Conservation (phyloP, 106 monocot species). For the Alisma plantagoaquatica region DNA sequence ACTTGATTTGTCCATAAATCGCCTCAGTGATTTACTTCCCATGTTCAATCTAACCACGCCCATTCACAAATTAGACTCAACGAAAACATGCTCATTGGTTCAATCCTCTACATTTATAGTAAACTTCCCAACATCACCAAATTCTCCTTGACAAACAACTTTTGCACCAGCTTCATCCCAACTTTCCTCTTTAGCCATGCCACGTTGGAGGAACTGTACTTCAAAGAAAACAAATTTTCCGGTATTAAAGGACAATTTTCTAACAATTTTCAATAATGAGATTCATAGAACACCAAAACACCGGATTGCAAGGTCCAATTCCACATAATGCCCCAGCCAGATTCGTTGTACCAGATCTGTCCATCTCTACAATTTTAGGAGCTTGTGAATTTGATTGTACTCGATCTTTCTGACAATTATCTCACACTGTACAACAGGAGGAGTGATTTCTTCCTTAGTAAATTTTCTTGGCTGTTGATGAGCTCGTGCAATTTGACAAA, state of each 20-base stretch:
- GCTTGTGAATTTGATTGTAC: conserved; percentile 28
- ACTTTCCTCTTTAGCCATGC: conserved; percentile 31
- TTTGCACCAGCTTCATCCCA: conserved; percentile 26
- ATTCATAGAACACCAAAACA: conserved; percentile 30
- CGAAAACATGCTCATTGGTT: no score
- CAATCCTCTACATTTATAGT: no score
- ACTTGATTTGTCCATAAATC: no score
- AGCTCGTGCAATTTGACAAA: conserved; percentile 39
- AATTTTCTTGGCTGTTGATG: conserved; percentile 22
- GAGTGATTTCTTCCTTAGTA: conserved; percentile 15
- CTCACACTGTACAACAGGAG: conserved; percentile 16
- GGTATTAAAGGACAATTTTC: conserved; percentile 11
- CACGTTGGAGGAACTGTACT: conserved; percentile 21
- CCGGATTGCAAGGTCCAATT: conserved; percentile 35
- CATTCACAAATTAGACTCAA: no score
- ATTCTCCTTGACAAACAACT: conserved; percentile 43
- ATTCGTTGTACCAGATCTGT: conserved; percentile 26
- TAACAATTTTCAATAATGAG: conserved; percentile 11
- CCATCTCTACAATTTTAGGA: conserved; percentile 15
- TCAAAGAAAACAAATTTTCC: conserved; percentile 30
- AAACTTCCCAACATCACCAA: no score
- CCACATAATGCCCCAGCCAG: conserved; percentile 26
- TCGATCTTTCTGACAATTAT: conserved; percentile 46
- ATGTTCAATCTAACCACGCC: no score
- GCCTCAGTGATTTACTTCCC: no score